Conservation (phyloP, 345 rosid genomes). For the Rhizophora apiculata region DNA sequence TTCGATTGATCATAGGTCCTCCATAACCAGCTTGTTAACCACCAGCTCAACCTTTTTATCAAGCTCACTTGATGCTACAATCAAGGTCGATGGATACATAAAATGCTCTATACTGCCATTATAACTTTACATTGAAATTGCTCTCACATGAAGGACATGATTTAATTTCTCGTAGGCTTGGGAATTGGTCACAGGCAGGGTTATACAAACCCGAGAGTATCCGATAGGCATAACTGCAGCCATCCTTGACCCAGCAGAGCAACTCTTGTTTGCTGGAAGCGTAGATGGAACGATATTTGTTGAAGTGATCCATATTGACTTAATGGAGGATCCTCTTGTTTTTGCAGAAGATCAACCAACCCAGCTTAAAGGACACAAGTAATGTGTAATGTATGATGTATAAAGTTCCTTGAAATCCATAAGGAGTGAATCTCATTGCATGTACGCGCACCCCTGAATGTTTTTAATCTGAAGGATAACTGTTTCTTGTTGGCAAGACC, state of each 20-base stretch:
- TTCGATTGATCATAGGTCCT: constrained; percentile 40
- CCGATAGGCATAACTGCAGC: constrained; percentile 39
- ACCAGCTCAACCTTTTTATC: constrained; percentile 33
- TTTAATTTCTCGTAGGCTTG: constrained; percentile 36
- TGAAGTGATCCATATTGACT: constrained; percentile 23
- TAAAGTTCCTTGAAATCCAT: constrained; percentile 24
- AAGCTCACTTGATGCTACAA: constrained; percentile 50
- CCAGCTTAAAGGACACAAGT: constrained; percentile 55
- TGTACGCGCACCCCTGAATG: neutral
- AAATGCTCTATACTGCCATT: neutral
- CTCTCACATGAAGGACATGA: neutral
- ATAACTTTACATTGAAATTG: constrained; percentile 1
- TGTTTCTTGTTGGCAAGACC: neutral
- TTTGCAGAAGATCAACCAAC: constrained; percentile 27
- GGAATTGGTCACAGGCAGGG: constrained; percentile 42
- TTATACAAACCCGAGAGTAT: constrained; percentile 37
- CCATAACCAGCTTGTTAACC: constrained; percentile 40
- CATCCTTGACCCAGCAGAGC: constrained; percentile 35
- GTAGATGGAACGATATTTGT: constrained; percentile 47
- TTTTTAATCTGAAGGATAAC: neutral
- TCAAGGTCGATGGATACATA: constrained; percentile 38
- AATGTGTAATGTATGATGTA: constrained; percentile 39
- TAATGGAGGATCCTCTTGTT: constrained; percentile 30
- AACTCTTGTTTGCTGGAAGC: constrained; percentile 39
- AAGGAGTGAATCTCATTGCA: neutral